A percentile compares a stretch with the other conserved stretches of the same genome.
These are phyloP conservation scores for Passalora sequoiae DNA, from an alignment of 2,329 filamentous ascomycete species.

Conservation along the genomic window DNA sequence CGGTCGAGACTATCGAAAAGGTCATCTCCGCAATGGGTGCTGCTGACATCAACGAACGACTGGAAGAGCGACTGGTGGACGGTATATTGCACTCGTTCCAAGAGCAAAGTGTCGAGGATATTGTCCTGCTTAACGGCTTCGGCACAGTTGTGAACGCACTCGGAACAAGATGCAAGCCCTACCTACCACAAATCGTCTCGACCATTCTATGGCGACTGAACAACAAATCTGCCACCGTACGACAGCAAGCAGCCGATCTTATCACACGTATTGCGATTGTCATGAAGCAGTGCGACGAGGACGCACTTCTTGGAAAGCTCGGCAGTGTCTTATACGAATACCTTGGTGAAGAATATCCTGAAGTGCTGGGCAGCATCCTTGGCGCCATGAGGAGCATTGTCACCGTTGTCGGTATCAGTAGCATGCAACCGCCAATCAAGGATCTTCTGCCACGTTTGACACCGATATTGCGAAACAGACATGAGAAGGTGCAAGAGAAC, in stretches of 20 bases:
- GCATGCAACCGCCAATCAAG: slow-evolving; percentile 97
- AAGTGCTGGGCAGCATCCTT: slow-evolving; percentile 93
- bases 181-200: slow-evolving; percentile 92
- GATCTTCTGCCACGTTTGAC: slow-evolving; percentile 91
- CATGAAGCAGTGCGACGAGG: slow-evolving; percentile 97
- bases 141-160: slow-evolving; percentile 95
- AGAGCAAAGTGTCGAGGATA: slow-evolving; percentile 93
- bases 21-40: slow-evolving; percentile 88
- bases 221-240: slow-evolving; percentile 95
- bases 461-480: slow-evolving; percentile 94
- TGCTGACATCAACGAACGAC: slow-evolving; percentile 83
- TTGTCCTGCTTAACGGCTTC: slow-evolving; percentile 95
- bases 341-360: slow-evolving; percentile 95
- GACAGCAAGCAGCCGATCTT: slow-evolving; percentile 92
- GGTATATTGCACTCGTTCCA: slow-evolving; percentile 96
- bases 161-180: slow-evolving; percentile 89
- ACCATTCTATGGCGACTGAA: slow-evolving; percentile 95
- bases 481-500: slow-evolving; percentile 99
- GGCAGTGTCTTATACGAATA: slow-evolving; percentile 96
- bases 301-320: slow-evolving; percentile 91
- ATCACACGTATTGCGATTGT: slow-evolving; percentile 97
- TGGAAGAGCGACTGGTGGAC: slow-evolving; percentile 91
- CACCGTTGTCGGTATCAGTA: slow-evolving; percentile 92
- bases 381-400: slow-evolving; percentile 94
- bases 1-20: slow-evolving; percentile 95